phyloP scores from a whole-genome alignment of 441 rosid genomes.

The Syzygium syzygioides region DNA sequence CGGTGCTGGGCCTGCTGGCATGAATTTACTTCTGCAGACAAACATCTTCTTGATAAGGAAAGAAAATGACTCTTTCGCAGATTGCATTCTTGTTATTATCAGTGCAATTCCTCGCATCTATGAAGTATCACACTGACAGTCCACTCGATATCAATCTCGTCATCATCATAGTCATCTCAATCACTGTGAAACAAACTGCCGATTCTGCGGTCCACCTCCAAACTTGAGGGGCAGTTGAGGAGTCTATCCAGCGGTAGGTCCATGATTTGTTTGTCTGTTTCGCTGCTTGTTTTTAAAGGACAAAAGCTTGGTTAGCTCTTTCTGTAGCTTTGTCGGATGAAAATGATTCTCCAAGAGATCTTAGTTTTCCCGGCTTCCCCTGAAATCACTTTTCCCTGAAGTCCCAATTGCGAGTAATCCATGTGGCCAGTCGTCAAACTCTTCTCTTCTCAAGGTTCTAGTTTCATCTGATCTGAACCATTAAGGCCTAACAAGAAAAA shows the following conservation, averaged over 20 bases:
- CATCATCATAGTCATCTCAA: neutral
- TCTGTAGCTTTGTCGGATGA: neutral
- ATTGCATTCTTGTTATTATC: neutral
- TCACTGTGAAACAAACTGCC: neutral
- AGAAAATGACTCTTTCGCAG: neutral
- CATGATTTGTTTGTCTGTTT: neutral
- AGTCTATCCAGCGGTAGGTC: constrained; percentile 1
- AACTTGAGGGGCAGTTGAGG: constrained; percentile 1
- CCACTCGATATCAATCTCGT: neutral
- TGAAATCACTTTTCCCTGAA: neutral
- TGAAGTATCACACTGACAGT: neutral
- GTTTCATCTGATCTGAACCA: neutral
- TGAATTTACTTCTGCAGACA: neutral
- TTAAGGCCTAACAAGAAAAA: neutral
- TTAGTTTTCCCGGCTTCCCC: neutral
- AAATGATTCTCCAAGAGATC: neutral
- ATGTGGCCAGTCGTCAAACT: neutral
- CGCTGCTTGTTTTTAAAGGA: neutral
- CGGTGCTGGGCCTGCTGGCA: neutral
- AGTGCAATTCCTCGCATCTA: neutral
- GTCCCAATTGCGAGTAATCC: constrained; percentile 6
- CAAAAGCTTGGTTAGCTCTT: neutral
- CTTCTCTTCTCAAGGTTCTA: neutral
- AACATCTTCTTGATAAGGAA: constrained; percentile 8
- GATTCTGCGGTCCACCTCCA: neutral